A percentile compares a stretch with the other conserved stretches of the same genome.
phyloP scores from a whole-genome alignment of 1,139 yeast genomes.

The Zygoascus meyerae region DNA sequence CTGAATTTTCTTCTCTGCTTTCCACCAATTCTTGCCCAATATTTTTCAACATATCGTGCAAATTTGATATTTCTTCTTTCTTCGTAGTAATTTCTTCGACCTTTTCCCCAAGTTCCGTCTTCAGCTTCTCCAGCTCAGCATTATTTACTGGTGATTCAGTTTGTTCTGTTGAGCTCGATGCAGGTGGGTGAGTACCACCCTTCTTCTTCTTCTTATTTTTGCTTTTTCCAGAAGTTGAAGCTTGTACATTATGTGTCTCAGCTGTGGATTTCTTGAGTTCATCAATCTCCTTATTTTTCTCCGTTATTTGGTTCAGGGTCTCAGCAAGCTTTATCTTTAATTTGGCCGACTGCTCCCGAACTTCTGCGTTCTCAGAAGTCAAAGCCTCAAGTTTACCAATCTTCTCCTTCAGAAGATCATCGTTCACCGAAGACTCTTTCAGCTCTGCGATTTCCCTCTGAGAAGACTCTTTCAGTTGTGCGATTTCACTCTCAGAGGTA shows the following conservation, averaged over 20 bases:
- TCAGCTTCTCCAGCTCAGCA: constrained; percentile 7
- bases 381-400: no score
- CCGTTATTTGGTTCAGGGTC: no score
- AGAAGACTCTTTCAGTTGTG: neutral
- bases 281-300: constrained; percentile 11
- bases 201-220: constrained; percentile 27
- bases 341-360: constrained; percentile 9
- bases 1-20: constrained; percentile 13
- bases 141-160: constrained; percentile 3
- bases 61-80: constrained; percentile 2
- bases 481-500: neutral
- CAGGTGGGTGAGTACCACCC: constrained; percentile 10
- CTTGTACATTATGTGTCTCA: neutral
- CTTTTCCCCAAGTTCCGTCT: constrained; percentile 7
- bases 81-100: constrained; percentile 5
- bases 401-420: no score
- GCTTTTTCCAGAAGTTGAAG: constrained; percentile 13
- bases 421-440: no score
- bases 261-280: constrained; percentile 26
- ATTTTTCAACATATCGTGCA: constrained; percentile 9
- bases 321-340: constrained; percentile 5
- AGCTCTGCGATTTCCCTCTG: neutral
- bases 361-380: no score
- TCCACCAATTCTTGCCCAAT: constrained; percentile 20
- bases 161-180: neutral